Percentiles rank a stretch among this genome's conserved stretches.
Evolutionary conservation across 2,329 filamentous ascomycete species (phyloP).

Genomic region (Cercospora janseana): DNA sequence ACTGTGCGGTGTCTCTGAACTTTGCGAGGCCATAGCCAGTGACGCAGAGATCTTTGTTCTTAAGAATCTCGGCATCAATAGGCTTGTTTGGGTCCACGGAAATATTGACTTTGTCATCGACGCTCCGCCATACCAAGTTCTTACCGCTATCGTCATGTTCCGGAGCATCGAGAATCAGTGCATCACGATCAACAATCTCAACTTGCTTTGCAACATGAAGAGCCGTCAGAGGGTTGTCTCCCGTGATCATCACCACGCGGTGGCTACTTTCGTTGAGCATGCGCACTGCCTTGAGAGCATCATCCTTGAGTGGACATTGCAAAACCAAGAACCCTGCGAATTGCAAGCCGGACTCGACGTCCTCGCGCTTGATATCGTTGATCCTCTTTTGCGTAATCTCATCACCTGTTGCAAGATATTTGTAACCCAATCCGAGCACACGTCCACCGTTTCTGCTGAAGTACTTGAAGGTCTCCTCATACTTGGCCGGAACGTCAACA

Average conservation of each 20-base stretch:
- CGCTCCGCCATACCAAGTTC: slow-evolving; percentile 87
- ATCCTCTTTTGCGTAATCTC: slow-evolving; percentile 82
- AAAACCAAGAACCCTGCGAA: slow-evolving; percentile 96
- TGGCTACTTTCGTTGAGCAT: slow-evolving; percentile 99
- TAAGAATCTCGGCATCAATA: slow-evolving; percentile 76
- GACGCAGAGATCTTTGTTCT: slow-evolving; percentile 86
- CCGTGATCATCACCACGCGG: slow-evolving; percentile 98
- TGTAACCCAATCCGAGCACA: slow-evolving; percentile 90
- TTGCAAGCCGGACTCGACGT: slow-evolving; percentile 76
- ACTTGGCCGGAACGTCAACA: slow-evolving; percentile 74
- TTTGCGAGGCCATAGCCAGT: slow-evolving; percentile 91
- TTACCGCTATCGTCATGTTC: slow-evolving; percentile 81
- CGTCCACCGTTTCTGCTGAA: slow-evolving; percentile 94
- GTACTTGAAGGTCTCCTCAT: slow-evolving; percentile 98
- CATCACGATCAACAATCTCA: slow-evolving; percentile 94
- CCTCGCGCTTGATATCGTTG: slow-evolving; percentile 91
- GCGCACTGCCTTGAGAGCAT: slow-evolving; percentile 87
- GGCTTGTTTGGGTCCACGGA: slow-evolving; percentile 79
- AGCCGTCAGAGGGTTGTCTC: slow-evolving; percentile 94
- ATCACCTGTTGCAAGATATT: slow-evolving; percentile 76
- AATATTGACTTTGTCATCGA: slow-evolving; percentile 85
- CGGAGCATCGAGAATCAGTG: slow-evolving; percentile 90
- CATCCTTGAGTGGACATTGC: slow-evolving; percentile 93
- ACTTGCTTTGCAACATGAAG: slow-evolving; percentile 94
- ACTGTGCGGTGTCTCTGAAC: slow-evolving; percentile 76